Percentiles rank a stretch among this genome's conserved stretches.
Conservation (phyloP, 2,329 filamentous ascomycete species). For the Colletotrichum sp. region DNA sequence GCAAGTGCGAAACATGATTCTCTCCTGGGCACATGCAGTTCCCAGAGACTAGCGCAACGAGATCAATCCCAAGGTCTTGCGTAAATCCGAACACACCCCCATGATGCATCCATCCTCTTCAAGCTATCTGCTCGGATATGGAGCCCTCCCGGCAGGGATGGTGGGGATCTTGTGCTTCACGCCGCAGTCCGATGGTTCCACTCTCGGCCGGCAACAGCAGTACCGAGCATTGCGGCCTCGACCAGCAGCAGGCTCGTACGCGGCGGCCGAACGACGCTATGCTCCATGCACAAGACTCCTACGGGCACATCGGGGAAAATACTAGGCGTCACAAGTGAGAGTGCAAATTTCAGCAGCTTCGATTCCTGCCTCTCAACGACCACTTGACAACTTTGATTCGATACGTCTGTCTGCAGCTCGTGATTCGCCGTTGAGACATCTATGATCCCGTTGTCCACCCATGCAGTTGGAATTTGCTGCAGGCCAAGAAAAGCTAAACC, state of each 20-base stretch:
- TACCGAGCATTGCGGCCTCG: background rate
- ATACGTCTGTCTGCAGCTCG: background rate
- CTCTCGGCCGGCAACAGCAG: background rate
- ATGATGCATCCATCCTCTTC: background rate
- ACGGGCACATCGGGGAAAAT: background rate
- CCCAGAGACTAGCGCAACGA: background rate
- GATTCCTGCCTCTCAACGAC: background rate
- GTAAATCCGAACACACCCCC: background rate
- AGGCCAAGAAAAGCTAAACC: constrained; percentile 14
- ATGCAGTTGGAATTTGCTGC: constrained; percentile 9
- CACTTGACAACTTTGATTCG: background rate
- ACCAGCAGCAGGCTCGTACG: background rate
- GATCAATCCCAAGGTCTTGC: background rate
- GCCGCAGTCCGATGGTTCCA: background rate
- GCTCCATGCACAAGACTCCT: background rate
- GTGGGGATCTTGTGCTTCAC: constrained; percentile 6
- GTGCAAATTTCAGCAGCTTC: background rate
- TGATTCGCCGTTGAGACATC: background rate
- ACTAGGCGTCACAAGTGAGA: background rate
- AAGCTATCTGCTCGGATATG: background rate
- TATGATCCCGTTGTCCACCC: background rate
- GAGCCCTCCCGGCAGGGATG: background rate
- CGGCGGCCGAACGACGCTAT: background rate
- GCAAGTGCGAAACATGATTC: background rate
- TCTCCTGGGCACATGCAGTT: background rate